Evolutionary conservation across 2,329 filamentous ascomycete genomes (phyloP).

Genomic region (Verticillium nonalfalfae): DNA sequence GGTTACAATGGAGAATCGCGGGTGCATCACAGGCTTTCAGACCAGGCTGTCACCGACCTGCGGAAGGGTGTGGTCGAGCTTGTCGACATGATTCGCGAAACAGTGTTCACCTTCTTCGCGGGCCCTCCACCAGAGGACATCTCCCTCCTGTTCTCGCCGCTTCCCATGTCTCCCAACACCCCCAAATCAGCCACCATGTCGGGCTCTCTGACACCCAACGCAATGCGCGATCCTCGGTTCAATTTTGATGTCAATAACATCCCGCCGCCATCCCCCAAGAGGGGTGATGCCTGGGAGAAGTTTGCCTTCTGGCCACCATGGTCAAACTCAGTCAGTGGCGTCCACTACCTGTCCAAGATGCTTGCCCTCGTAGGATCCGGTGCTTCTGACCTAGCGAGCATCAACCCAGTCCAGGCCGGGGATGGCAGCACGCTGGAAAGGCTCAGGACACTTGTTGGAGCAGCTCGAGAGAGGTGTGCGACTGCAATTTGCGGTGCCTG

Average conservation of each 20-base stretch:
- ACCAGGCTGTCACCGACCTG: conserved; percentile 63
- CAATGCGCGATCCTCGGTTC: conserved; percentile 65
- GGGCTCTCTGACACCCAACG: conserved; percentile 43
- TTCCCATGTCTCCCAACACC: conserved; percentile 62
- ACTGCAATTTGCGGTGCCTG: conserved; percentile 83
- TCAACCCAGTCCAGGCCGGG: conserved; percentile 55
- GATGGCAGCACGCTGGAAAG: conserved; percentile 59
- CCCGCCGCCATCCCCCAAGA: conserved; percentile 69
- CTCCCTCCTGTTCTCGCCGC: conserved; percentile 76
- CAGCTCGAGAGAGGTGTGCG: conserved; percentile 77
- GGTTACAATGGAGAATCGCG: conserved; percentile 79
- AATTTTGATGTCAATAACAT: conserved; percentile 72
- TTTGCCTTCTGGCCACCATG: conserved; percentile 94
- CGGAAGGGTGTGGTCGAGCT: conserved; percentile 75
- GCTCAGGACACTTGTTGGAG: conserved; percentile 68
- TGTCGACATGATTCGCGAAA: conserved; percentile 75
- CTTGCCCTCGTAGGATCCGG: conserved; percentile 79
- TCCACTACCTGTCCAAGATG: conserved; percentile 80
- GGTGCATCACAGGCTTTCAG: conserved; percentile 72
- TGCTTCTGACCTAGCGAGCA: conserved; percentile 75
- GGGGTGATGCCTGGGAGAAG: conserved; percentile 85
- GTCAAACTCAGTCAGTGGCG: conserved; percentile 87
- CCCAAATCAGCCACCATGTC: conserved; percentile 47
- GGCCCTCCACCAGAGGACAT: conserved; percentile 88
- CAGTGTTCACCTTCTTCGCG: conserved; percentile 74